Base-by-base conservation (phyloP, 2,329 filamentous ascomycete genomes). In the Aspergillus arachidicola region DNA sequence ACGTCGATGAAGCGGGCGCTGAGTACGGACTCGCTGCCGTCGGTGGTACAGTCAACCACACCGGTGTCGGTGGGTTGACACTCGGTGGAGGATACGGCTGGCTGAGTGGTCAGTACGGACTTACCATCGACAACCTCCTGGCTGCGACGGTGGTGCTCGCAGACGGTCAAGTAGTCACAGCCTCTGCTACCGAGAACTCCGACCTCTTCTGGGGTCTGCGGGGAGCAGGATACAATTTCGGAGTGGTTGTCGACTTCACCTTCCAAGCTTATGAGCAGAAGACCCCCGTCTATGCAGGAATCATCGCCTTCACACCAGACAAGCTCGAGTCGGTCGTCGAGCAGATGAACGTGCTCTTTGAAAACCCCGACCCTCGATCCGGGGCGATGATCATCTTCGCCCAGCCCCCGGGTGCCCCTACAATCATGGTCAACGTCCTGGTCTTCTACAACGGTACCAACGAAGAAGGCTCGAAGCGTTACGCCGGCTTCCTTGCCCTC, bases 21-120 rank as follows among this genome's bases (percentile, higher is more conserved):
- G 74, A 82, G 59, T 76, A 86, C 66, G 82, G 82, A 0, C 79
- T 89, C 46, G 87, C 86, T 2, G 86, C 86, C 1, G 84, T 88
- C 0, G 87, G 86, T 10, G 87, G 87, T 3, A 88, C 87, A 0
- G 85, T 89, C 11, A 85, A 85, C 48, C 85, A 89, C 66, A 89
- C 86, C 1, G 87, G 87, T 6, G 84, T 89, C 6, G 87, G 85
- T 2, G 87, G 85, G 0, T 76, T 89, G 16, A 82, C 83, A 0
- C 72, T 88, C 1, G 85, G 85, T 0, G 87, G 86, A 28, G 87
- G 87, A 1, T 87, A 86, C 68, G 86, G 87, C 1, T 83, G 84
- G 73, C 75, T 89, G 19, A 83, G 80, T 30, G 83, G 85, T 0
- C 76, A 78, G 36, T 77, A 86, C 58, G 88, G 88, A 0, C 77